Conservation (phyloP, 176 grass and related monocot species). For the Bonia amplexicaulis region DNA sequence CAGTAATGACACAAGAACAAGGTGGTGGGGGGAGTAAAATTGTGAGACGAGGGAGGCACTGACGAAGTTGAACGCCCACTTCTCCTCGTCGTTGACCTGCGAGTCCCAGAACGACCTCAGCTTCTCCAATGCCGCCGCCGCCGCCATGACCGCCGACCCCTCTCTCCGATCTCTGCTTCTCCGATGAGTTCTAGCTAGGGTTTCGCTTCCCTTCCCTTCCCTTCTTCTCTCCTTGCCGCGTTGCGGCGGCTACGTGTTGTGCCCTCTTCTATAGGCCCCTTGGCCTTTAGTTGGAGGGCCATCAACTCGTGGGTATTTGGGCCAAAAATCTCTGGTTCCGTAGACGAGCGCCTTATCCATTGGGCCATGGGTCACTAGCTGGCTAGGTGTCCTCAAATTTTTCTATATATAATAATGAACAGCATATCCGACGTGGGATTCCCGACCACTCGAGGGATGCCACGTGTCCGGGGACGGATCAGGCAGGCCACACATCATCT, state of each 20-base stretch:
- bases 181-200: slow-evolving; percentile 16
- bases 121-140: slow-evolving; percentile 32
- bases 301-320: background rate
- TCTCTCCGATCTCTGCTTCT: background rate
- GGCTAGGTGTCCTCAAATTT: no score
- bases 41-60: background rate
- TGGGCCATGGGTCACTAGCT: slow-evolving; percentile 38
- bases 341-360: slow-evolving; percentile 94
- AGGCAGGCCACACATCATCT: background rate
- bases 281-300: background rate
- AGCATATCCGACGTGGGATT: background rate
- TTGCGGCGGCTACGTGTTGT: background rate
- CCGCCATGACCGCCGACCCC: slow-evolving; percentile 31
- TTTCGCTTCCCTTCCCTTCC: background rate
- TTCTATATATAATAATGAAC: no score
- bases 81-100: slow-evolving; percentile 59
- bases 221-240: no score
- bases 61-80: slow-evolving; percentile 37
- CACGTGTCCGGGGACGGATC: slow-evolving; percentile 19
- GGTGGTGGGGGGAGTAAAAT: background rate
- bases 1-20: background rate
- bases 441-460: background rate
- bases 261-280: background rate
- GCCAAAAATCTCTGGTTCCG: slow-evolving; percentile 64
- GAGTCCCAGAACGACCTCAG: slow-evolving; percentile 51